Conservation (phyloP, 768 basidiomycete genomes). For the Sporobolomyces roseus region DNA sequence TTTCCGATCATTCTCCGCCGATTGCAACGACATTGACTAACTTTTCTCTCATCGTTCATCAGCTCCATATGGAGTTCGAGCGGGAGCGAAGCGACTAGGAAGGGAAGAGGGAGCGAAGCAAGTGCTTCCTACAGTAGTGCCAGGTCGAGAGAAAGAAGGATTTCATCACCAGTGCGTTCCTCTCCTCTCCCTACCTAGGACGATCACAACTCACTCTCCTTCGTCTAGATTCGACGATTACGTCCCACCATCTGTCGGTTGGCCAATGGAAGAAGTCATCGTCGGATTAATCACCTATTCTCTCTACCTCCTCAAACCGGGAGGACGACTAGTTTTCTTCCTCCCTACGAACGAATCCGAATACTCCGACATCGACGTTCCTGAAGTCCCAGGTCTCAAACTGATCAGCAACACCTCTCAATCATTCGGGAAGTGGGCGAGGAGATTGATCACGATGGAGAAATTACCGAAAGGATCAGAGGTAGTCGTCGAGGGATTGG, state of each 20-base stretch:
- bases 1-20: neutral
- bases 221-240: constrained; percentile 54
- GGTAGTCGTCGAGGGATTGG: constrained; percentile 49
- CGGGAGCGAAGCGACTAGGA: constrained; percentile 53
- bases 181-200: neutral
- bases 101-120: constrained; percentile 51
- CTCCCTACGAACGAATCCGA: constrained; percentile 73
- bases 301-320: constrained; percentile 75
- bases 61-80: constrained; percentile 74
- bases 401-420: constrained; percentile 83
- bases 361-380: constrained; percentile 80
- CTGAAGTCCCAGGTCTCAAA: constrained; percentile 77
- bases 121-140: constrained; percentile 67
- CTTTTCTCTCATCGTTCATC: neutral
- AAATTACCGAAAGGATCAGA: constrained; percentile 55
- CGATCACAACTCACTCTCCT: neutral
- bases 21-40: too few relatives aligned
- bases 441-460: constrained; percentile 83
- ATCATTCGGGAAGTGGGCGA: constrained; percentile 90
- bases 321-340: constrained; percentile 90
- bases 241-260: constrained; percentile 83
- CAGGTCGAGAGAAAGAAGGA: constrained; percentile 34
- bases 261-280: constrained; percentile 80
- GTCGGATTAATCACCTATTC: constrained; percentile 74
- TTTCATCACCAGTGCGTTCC: constrained; percentile 48